Evolutionary conservation across 75 land plant species (phyloP), one percentile per base, ranked within the genome.

Genomic region (Picea glauca): DNA sequence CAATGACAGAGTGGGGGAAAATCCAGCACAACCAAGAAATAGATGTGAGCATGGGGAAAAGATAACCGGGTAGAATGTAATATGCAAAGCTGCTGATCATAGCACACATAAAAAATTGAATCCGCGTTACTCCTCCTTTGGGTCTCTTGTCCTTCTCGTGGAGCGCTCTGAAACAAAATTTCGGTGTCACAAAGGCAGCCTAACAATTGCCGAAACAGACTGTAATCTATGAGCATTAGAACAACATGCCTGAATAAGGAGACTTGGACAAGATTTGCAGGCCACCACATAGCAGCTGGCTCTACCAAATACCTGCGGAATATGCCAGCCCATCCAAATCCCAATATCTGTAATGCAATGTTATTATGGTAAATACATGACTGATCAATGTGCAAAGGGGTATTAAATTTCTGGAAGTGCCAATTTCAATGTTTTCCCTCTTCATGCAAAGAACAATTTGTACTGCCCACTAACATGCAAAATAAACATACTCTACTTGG

Each of bases 41-140:
- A 58, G 90, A 83, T 23, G 90, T 81, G 4, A 88, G 61, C 81
- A 84, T 67, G 30, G 78, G 67, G 78, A 90, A 85, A 60, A 90
- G 80, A 67, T 88, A 90, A 59, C 92, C 92, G 5, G 92, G 92
- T 43, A 88, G 58, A 43, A 80, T 58, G 76, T 90, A 90, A 78
- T 85, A 88, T 5, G 86, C 81, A 75, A 90, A 90, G 84, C 92
- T 88, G 75, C 77, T 76, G 14, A 76, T 73, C 43, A 88, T 66
- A n/a, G 77, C 79, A 7, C 81, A 58, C 17, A 81, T 5, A 80
- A 87, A 90, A 80, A 90, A 90, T 30, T 90, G 89, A 70, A 66
- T 79, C 1, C 91, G 65, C 23, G 81, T 82, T 38, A 90, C 20
- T 1, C 75, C 62, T 9, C 86, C 80, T 40, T 81, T 88, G 12